These are phyloP conservation scores for Populus hybrid DNA, from an alignment of 441 rosid genomes.

Conservation along the genomic window DNA sequence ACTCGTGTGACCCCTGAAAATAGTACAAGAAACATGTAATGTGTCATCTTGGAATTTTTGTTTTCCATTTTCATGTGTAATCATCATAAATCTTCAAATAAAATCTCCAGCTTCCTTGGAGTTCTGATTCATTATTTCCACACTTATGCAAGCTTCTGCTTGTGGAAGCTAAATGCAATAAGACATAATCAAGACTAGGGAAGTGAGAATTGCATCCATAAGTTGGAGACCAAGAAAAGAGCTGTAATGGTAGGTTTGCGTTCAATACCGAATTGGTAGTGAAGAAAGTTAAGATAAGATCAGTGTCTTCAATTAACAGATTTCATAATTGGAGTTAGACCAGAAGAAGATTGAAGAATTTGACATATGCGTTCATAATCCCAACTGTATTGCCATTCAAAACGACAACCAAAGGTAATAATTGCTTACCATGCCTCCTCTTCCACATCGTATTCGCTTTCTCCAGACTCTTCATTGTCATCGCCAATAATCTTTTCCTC, in stretches of 20 bases:
- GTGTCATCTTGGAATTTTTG: neutral
- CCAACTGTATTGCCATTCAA: neutral
- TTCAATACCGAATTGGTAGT: neutral
- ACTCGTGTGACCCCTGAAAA: slow-evolving; percentile 42
- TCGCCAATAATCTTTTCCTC: slow-evolving; percentile 14
- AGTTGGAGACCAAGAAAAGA: neutral
- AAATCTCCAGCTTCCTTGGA: neutral
- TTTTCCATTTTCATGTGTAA: too few relatives aligned
- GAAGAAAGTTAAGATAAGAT: neutral
- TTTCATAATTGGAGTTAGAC: neutral
- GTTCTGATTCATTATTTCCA: neutral
- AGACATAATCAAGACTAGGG: neutral
- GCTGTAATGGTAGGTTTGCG: neutral
- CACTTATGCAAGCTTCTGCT: neutral
- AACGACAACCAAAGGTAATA: neutral
- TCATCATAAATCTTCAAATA: neutral
- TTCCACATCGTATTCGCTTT: slow-evolving; percentile 41
- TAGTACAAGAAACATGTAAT: slow-evolving; percentile 6
- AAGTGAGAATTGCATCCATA: neutral
- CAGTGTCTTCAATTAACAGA: neutral
- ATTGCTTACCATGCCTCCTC: slow-evolving; percentile 31
- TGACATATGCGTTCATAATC: neutral
- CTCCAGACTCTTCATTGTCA: slow-evolving; percentile 28
- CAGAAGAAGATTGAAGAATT: neutral
- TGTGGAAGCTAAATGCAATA: neutral